phyloP scores from a whole-genome alignment of 2,329 filamentous ascomycete species.

The Pseudogymnoascus sp. region DNA sequence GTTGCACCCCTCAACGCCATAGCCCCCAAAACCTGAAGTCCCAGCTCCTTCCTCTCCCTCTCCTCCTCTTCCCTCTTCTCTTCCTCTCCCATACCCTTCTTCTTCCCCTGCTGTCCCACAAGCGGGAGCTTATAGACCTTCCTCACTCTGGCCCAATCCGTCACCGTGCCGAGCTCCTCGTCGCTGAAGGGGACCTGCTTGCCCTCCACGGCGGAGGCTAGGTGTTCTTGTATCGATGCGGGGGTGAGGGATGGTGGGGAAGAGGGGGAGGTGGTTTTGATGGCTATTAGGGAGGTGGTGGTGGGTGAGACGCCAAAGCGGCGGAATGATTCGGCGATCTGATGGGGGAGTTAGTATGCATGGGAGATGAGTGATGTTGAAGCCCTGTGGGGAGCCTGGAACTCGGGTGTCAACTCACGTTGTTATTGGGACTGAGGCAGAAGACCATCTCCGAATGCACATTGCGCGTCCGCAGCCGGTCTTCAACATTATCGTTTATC shows the following conservation, averaged over 20 bases:
- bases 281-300: slow-evolving; percentile 65
- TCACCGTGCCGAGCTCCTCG: slow-evolving; percentile 47
- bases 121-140: slow-evolving; percentile 82
- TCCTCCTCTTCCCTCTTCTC: slow-evolving; percentile 29
- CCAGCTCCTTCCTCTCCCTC: slow-evolving; percentile 48
- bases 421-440: slow-evolving; percentile 47
- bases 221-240: slow-evolving; percentile 49
- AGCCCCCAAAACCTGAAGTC: slow-evolving; percentile 62
- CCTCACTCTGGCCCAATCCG: slow-evolving; percentile 62
- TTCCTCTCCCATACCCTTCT: slow-evolving; percentile 16
- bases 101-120: slow-evolving; percentile 38
- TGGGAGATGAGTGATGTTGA: slow-evolving; percentile 5
- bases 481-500: slow-evolving; percentile 37
- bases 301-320: slow-evolving; percentile 71
- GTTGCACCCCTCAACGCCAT: slow-evolving; percentile 66
- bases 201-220: slow-evolving; percentile 56
- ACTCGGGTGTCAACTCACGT: slow-evolving; percentile 30
- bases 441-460: slow-evolving; percentile 52
- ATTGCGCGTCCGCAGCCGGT: slow-evolving; percentile 41
- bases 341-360: slow-evolving; percentile 7
- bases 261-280: slow-evolving; percentile 63
- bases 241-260: slow-evolving; percentile 40
- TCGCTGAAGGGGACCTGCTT: slow-evolving; percentile 53
- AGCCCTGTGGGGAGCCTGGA: background rate
- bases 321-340: slow-evolving; percentile 90